Evolutionary conservation across 805 yeast species (phyloP).

Genomic region (Danielia reshetovae): DNA sequence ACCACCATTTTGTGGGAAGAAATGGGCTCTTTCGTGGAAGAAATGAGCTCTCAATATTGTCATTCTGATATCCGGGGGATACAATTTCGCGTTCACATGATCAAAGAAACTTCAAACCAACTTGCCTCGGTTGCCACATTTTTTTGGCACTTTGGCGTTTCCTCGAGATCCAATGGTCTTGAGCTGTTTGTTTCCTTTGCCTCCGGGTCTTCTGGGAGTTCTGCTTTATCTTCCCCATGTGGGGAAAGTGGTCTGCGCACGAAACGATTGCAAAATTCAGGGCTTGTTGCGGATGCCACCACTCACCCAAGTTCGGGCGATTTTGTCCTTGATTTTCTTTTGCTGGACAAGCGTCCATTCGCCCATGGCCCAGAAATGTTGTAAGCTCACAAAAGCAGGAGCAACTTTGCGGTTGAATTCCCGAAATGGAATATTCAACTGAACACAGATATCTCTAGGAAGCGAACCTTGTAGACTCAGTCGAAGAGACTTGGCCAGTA

Average conservation of each 20-base stretch:
- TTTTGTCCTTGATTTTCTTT: slow-evolving; percentile 45
- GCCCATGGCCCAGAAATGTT: slow-evolving; percentile 70
- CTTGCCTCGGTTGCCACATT: too few species aligned
- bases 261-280: too few species aligned
- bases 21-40: too few species aligned
- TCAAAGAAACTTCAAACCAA: too few species aligned
- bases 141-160: too few species aligned
- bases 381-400: slow-evolving; percentile 20
- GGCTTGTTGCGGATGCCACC: too few species aligned
- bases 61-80: slow-evolving; percentile 1
- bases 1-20: slow-evolving; percentile 18
- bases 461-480: slow-evolving; percentile 8
- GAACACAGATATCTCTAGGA: slow-evolving; percentile 23
- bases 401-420: slow-evolving; percentile 21
- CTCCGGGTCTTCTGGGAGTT: too few species aligned
- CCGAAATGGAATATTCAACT: slow-evolving; percentile 19
- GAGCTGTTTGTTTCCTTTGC: too few species aligned
- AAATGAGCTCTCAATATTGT: too few species aligned
- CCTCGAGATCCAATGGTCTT: too few species aligned
- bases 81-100: slow-evolving; percentile 2
- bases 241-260: too few species aligned
- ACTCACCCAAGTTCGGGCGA: slow-evolving; percentile 54
- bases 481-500: slow-evolving; percentile 7
- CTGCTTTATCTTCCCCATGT: too few species aligned
- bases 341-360: slow-evolving; percentile 49